phyloP scores from a whole-genome alignment of 1,284 basidiomycete species.

The Golubevia sp. region DNA sequence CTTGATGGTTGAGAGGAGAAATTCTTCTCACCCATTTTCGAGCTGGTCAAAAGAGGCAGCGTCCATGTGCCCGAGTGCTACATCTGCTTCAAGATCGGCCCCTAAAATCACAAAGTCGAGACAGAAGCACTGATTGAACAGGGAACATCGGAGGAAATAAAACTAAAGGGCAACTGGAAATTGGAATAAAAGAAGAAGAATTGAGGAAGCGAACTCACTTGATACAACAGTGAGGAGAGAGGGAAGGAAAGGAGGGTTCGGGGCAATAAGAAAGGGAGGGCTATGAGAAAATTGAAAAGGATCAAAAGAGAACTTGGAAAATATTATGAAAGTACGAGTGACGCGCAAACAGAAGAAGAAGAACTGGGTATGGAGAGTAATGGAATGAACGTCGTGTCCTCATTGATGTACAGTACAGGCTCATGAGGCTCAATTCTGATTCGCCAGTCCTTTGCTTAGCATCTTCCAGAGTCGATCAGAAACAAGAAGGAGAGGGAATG shows the following conservation, averaged over 20 bases:
- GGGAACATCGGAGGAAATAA: too few relatives aligned
- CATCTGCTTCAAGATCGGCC: too few relatives aligned
- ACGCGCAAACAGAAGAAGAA: constrained; percentile 6
- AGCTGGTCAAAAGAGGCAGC: too few relatives aligned
- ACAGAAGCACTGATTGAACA: too few relatives aligned
- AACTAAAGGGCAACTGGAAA: too few relatives aligned
- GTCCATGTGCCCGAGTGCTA: too few relatives aligned
- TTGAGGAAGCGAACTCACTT: too few relatives aligned
- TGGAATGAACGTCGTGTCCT: constrained; percentile 8
- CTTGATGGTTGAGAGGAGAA: too few relatives aligned
- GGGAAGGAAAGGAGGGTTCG: not conserved
- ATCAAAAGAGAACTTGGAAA: constrained; percentile 1
- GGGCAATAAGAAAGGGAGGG: constrained; percentile 1
- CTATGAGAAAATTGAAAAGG: constrained; percentile 2
- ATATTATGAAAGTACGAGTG: not conserved
- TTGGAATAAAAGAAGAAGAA: too few relatives aligned
- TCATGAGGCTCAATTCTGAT: not conserved
- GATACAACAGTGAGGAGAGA: too few relatives aligned
- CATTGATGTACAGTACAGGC: not conserved
- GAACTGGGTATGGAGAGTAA: constrained; percentile 1
- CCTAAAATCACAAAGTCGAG: too few relatives aligned
- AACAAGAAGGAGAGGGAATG: not conserved
- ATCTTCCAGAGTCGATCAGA: constrained; percentile 18
- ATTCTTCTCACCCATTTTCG: too few relatives aligned
- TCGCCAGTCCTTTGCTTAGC: constrained; percentile 1